Percentiles rank a stretch among this genome's conserved stretches.
These are phyloP conservation scores for Fusarium pseudoanthophilum DNA, from an alignment of 2,329 filamentous ascomycete species.

Conservation along the genomic window DNA sequence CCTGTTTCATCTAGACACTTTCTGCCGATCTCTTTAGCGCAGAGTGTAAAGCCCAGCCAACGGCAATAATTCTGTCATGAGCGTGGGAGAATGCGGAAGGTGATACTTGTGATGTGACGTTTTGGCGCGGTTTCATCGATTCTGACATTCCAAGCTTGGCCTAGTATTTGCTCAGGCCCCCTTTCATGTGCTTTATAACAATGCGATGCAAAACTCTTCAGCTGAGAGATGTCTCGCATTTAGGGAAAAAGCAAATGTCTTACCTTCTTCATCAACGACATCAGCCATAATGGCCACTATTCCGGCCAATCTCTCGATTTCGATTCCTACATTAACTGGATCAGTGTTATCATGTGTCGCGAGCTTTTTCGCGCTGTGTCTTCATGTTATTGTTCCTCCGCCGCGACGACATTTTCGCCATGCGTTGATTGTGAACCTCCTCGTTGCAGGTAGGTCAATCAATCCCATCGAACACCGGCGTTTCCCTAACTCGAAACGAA, in stretches of 20 bases:
- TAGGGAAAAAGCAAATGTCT: not conserved
- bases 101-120: not conserved
- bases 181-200: not conserved
- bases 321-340: not conserved
- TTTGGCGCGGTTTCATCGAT: not conserved
- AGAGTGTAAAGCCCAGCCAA: not conserved
- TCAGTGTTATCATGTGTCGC: not conserved
- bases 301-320: not conserved
- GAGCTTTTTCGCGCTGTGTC: not conserved
- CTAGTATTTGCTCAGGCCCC: not conserved
- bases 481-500: not conserved
- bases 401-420: not conserved
- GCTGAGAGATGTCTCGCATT: not conserved
- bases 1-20: not conserved
- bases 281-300: not conserved
- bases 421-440: conserved; percentile 1
- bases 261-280: not conserved
- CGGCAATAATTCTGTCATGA: not conserved
- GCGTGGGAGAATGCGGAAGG: not conserved
- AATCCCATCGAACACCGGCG: accelerated
- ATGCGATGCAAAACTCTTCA: not conserved
- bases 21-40: not conserved
- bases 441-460: not conserved
- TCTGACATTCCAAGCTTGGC: not conserved
- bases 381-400: not conserved